Percentiles rank a stretch among this genome's conserved stretches.
Conservation (phyloP, 345 rosid species). For the Eucalyptus tenuipes region DNA sequence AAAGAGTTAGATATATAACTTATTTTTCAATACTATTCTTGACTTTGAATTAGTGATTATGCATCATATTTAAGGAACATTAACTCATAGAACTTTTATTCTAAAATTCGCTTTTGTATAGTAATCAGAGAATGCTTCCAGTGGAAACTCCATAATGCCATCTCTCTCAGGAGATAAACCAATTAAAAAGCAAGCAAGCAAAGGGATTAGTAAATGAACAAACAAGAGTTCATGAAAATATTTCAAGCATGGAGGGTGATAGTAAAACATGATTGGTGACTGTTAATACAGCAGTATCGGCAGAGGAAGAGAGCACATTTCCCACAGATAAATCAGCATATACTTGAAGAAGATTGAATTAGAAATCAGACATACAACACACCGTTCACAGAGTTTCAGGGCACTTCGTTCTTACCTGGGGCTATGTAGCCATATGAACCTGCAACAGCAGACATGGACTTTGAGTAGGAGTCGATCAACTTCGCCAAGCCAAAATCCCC, state of each 20-base stretch:
- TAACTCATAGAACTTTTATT: background rate
- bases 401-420: conserved; percentile 35
- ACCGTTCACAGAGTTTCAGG: background rate
- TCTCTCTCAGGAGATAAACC: background rate
- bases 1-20: background rate
- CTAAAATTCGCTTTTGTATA: background rate
- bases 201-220: background rate
- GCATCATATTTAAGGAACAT: background rate
- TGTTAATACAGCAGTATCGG: background rate
- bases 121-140: background rate
- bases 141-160: background rate
- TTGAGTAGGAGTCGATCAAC: conserved; percentile 60
- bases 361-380: background rate
- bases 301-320: background rate
- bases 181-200: background rate
- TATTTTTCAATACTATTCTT: background rate
- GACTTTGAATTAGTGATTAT: background rate
- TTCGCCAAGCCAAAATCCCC: conserved; percentile 87
- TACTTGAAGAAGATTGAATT: background rate
- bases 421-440: conserved; percentile 93
- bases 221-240: background rate
- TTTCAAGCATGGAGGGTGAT: background rate
- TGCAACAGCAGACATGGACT: conserved; percentile 81
- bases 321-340: background rate
- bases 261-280: background rate